A percentile compares a stretch with the other conserved stretches of the same genome.
Evolutionary conservation across 108 stramenopile genomes (phyloP).

Genomic region (Nitzschia putrida): DNA sequence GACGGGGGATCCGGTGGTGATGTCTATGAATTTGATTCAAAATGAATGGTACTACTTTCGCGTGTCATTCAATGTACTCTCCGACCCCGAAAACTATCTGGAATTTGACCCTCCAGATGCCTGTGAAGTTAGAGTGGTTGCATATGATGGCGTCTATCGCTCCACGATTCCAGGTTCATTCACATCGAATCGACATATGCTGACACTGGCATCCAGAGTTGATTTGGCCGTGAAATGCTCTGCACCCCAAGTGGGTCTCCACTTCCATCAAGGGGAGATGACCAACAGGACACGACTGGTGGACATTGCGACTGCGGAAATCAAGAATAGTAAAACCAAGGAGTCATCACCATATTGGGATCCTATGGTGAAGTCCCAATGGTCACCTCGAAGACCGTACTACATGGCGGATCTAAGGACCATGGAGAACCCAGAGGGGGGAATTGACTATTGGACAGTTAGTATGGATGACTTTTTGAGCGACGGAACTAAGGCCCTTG

Average conservation of each 20-base stretch:
- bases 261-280: conserved; percentile 24
- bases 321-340: background rate
- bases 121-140: conserved; percentile 38
- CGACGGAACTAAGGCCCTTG: conserved; percentile 17
- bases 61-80: conserved; percentile 26
- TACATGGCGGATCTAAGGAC: conserved; percentile 26
- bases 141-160: conserved; percentile 50
- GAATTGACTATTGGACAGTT: conserved; percentile 20
- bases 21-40: conserved; percentile 2
- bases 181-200: conserved; percentile 1
- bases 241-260: background rate
- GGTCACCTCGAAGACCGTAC: conserved; percentile 32
- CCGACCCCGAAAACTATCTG: conserved; percentile 17
- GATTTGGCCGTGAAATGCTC: conserved; percentile 47
- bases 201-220: conserved; percentile 41
- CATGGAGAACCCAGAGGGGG: background rate
- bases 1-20: background rate
- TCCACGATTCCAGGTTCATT: conserved; percentile 17
- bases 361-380: background rate
- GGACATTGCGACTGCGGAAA: background rate
- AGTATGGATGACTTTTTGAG: conserved; percentile 19
- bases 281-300: conserved; percentile 12
- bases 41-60: conserved; percentile 37
- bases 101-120: conserved; percentile 21
- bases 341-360: conserved; percentile 23